Percentiles rank a stretch among this genome's conserved stretches.
phyloP scores from a whole-genome alignment of 1,284 basidiomycete species.

The Schizophyllum amplum region DNA sequence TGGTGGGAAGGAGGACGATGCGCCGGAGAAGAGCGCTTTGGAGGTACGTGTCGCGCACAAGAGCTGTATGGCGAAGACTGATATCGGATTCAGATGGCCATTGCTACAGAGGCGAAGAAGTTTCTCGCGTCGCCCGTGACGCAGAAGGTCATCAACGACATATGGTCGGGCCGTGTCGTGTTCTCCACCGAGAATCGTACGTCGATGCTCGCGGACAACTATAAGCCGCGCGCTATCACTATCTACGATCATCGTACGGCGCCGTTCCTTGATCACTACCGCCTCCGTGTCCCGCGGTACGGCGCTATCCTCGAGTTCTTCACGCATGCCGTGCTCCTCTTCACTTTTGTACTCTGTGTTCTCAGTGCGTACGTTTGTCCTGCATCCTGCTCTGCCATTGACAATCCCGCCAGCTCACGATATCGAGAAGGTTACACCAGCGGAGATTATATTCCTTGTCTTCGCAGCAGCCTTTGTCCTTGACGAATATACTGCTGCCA shows the following conservation, averaged over 20 bases:
- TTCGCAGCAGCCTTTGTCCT: conserved; percentile 72
- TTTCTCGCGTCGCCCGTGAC: conserved; percentile 76
- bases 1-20: conserved; percentile 38
- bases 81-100: conserved; percentile 57
- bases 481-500: conserved; percentile 73
- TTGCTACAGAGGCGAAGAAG: conserved; percentile 71
- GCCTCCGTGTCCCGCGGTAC: conserved; percentile 77
- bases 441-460: conserved; percentile 69
- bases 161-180: conserved; percentile 67
- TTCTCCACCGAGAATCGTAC: conserved; percentile 58
- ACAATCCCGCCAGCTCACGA: conserved; percentile 46
- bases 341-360: conserved; percentile 69
- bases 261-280: conserved; percentile 80
- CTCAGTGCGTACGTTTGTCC: conserved; percentile 44
- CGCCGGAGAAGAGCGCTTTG: conserved; percentile 51
- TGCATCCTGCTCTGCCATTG: conserved; percentile 9
- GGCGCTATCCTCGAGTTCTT: conserved; percentile 72
- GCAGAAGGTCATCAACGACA: conserved; percentile 77
- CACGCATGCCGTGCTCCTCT: conserved; percentile 61
- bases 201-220: conserved; percentile 79
- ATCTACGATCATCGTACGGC: conserved; percentile 67
- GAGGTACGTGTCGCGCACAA: conserved; percentile 44
- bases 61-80: background rate
- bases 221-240: conserved; percentile 69
- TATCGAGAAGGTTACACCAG: conserved; percentile 38